phyloP scores from a whole-genome alignment of 257 asterid species.

The Cynanchum wilfordii region DNA sequence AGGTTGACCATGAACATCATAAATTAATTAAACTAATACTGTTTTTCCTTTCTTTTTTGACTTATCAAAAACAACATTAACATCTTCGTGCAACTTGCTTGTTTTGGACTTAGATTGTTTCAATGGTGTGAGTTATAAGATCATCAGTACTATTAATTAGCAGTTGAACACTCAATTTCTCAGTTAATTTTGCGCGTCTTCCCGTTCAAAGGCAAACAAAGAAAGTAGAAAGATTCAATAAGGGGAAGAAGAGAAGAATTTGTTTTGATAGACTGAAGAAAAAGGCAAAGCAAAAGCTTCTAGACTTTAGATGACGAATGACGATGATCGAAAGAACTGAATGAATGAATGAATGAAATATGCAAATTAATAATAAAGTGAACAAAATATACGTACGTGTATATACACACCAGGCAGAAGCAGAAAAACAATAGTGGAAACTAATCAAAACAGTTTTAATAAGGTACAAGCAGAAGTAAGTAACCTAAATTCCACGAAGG shows the following conservation, averaged over 20 bases:
- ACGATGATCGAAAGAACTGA: background rate
- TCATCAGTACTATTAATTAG: too few relatives aligned
- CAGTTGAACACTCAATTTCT: background rate
- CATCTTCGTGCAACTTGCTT: too few relatives aligned
- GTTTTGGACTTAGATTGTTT: too few relatives aligned
- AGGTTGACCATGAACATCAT: background rate
- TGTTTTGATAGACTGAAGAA: too few relatives aligned
- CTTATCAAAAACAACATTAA: too few relatives aligned
- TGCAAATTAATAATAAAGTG: background rate
- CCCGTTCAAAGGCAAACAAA: background rate
- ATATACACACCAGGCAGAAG: too few relatives aligned
- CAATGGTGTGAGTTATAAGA: too few relatives aligned
- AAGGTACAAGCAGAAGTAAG: slow-evolving; percentile 21
- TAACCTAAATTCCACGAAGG: slow-evolving; percentile 28
- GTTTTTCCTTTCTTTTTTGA: background rate
- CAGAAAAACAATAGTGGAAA: too few relatives aligned
- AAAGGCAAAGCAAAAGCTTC: background rate
- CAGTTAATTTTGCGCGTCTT: background rate
- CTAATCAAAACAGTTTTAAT: too few relatives aligned
- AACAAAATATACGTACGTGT: background rate
- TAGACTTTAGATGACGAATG: background rate
- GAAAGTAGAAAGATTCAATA: background rate
- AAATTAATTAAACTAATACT: background rate
- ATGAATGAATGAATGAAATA: too few relatives aligned
- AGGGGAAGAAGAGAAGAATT: background rate